These are phyloP conservation scores for Lecanicillium sp. DNA, from an alignment of 2,329 filamentous ascomycete genomes.

Conservation along the genomic window DNA sequence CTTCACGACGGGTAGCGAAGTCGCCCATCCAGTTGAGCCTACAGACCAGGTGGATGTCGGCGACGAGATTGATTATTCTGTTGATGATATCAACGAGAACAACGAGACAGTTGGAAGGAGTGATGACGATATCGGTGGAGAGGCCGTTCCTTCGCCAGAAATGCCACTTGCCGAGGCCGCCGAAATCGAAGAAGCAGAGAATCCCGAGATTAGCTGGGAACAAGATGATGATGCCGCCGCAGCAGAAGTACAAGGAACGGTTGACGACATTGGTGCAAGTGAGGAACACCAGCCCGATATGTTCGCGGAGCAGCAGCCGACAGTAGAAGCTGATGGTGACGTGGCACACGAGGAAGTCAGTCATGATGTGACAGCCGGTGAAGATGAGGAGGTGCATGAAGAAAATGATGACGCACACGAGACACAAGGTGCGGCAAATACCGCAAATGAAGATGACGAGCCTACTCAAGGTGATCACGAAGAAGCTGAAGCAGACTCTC, in stretches of 20 bases:
- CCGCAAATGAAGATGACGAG: too few relatives aligned
- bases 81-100: conserved; percentile 9
- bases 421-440: neutral
- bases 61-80: conserved; percentile 28
- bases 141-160: conserved; percentile 5
- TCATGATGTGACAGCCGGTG: conserved; percentile 1
- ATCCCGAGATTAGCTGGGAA: conserved; percentile 17
- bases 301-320: neutral
- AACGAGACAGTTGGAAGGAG: neutral
- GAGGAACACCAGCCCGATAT: neutral
- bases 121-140: neutral
- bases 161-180: neutral
- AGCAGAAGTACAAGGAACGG: neutral
- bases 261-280: too few relatives aligned
- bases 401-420: conserved; percentile 4
- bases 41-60: neutral
- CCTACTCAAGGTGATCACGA: neutral
- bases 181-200: conserved; percentile 5
- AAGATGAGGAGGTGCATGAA: neutral
- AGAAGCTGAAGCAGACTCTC: conserved; percentile 7
- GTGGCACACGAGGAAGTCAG: conserved; percentile 6
- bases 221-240: conserved; percentile 8
- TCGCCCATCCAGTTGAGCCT: conserved; percentile 4
- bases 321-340: neutral
- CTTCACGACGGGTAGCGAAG: neutral